Base-by-base conservation (phyloP, 116 monocot species). In the Dioscorea cayenensis region DNA sequence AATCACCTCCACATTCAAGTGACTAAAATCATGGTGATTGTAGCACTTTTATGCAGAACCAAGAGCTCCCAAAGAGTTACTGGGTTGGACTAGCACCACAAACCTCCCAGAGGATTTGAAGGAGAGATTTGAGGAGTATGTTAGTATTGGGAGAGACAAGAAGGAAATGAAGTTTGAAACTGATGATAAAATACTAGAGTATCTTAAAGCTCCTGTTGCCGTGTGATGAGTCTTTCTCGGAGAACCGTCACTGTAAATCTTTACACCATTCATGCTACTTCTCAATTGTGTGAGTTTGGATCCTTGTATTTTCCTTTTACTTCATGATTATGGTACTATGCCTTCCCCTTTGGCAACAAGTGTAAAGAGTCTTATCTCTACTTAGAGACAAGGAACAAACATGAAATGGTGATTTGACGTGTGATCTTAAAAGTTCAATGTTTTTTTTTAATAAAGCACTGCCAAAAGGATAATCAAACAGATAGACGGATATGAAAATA, bases 11-110 rank as follows among this genome's bases (percentile, higher is more conserved):
- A 43, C 43, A 43, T 6, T 43, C 0, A 3, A 43, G 43, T 43
- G 43, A 43, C 43, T 43, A 43, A 43, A 43, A 43, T 12, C 5
- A 43, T 43, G 43, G 12, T 43, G 43, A 43, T 60, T 80, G 82
- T 84, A 96, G 96, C 96, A 96, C 36, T 96, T 96, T 71, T 96
- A 96, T 52, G 87, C 96, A 12, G 96, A 96, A 76, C 96, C 96
- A 19, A 84, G 96, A 81, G 93, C 86, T 25, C 92, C 96, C 9
- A 96, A 90, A 65, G 80, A 88, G 77, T 51, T 68, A 51, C 68
- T 96, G 29, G 90, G 90, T 48, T 96, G 96, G 96, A 81, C 65
- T 7, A 86, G 92, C 81, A 88, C 81, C 18, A 96, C 96, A 28
- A 83, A 90, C 69, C 93, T 96, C 68, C 72, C 84, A 1, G 90